These are phyloP conservation scores for Nannochloris sp. DNA, from an alignment of 139 green algal species.

Conservation along the genomic window DNA sequence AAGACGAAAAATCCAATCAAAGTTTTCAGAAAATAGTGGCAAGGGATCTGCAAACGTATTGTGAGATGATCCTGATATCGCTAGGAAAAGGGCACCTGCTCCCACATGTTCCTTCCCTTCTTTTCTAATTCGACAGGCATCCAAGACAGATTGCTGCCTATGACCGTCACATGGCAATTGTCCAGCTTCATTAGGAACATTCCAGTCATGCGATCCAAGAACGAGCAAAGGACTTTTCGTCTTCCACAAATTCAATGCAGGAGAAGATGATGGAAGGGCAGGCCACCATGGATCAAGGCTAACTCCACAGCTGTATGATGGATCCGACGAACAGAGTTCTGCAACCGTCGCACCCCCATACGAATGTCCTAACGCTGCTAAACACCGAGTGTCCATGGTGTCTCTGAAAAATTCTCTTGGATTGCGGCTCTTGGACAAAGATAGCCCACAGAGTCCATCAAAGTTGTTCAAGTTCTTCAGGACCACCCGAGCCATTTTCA, in stretches of 20 bases:
- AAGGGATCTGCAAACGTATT: slow-evolving; percentile 38
- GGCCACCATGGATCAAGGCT: slow-evolving; percentile 56
- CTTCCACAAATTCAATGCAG: slow-evolving; percentile 13
- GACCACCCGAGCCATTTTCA: slow-evolving; percentile 14
- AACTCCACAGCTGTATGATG: slow-evolving; percentile 26
- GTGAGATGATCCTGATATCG: slow-evolving; percentile 27
- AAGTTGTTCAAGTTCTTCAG: slow-evolving; percentile 3
- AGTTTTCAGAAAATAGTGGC: slow-evolving; percentile 17
- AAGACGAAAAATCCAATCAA: slow-evolving; percentile 14
- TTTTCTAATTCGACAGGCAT: slow-evolving; percentile 18
- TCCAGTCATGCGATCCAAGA: slow-evolving; percentile 52
- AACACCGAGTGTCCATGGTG: slow-evolving; percentile 29
- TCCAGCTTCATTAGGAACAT: slow-evolving; percentile 38
- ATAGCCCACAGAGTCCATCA: neutral
- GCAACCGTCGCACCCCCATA: slow-evolving; percentile 55
- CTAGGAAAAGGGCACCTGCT: slow-evolving; percentile 30
- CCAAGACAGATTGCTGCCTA: slow-evolving; percentile 38
- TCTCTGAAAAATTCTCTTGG: slow-evolving; percentile 18
- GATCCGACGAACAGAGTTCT: slow-evolving; percentile 28
- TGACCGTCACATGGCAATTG: slow-evolving; percentile 33
- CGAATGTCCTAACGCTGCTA: slow-evolving; percentile 37
- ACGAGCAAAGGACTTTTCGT: slow-evolving; percentile 41
- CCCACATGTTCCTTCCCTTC: neutral
- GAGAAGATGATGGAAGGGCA: slow-evolving; percentile 17
- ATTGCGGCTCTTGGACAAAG: slow-evolving; percentile 4